These are phyloP conservation scores for Hypoxylon crocopeplum DNA, from an alignment of 495 filamentous ascomycete species.

Conservation along the genomic window DNA sequence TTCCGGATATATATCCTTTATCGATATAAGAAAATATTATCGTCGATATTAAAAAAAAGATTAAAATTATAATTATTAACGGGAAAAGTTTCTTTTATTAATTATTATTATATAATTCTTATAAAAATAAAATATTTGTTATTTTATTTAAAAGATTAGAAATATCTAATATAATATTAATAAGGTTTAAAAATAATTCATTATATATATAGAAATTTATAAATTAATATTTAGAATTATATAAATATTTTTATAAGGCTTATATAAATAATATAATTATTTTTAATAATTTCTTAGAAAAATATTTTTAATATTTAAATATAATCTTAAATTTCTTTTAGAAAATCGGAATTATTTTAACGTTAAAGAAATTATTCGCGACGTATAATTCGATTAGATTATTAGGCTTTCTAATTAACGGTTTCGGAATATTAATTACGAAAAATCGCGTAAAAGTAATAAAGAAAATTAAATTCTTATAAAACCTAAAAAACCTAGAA, in stretches of 20 bases:
- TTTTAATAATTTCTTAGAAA: background rate
- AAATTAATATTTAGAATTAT: background rate
- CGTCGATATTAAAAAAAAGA: no score
- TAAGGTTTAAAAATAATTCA: conserved; percentile 1
- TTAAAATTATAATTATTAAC: no score
- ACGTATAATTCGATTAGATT: background rate
- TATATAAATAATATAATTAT: conserved; percentile 8
- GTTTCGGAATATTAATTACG: no score
- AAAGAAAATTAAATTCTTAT: no score
- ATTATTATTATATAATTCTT: background rate
- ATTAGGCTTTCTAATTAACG: background rate
- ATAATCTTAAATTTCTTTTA: background rate
- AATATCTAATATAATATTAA: conserved; percentile 3
- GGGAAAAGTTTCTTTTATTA: background rate
- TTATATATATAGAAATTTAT: conserved; percentile 3
- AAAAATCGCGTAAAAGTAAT: no score
- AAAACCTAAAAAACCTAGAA: no score
- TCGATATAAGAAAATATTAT: no score
- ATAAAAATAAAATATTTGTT: background rate
- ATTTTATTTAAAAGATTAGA: conserved; percentile 2
- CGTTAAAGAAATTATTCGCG: background rate
- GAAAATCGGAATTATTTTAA: background rate
- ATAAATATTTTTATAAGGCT: background rate
- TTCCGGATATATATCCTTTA: no score
- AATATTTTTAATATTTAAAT: background rate